These are phyloP conservation scores for Aspergillus pseudoterreus DNA, from an alignment of 2,329 filamentous ascomycete species.

Conservation along the genomic window DNA sequence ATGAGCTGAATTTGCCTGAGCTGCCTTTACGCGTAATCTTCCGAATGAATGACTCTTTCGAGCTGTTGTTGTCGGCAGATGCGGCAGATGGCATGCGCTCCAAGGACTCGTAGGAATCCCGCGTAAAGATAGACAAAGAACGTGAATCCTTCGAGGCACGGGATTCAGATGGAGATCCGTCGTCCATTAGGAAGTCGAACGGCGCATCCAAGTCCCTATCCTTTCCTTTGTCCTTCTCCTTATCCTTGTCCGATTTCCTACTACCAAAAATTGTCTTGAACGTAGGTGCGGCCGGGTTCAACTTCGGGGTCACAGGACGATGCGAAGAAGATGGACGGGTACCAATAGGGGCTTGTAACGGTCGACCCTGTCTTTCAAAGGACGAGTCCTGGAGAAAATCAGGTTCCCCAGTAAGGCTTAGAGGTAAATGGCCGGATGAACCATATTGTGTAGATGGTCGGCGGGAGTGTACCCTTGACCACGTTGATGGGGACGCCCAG, in stretches of 20 bases:
- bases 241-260: constrained; percentile 44
- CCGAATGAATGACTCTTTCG: constrained; percentile 50
- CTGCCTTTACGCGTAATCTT: constrained; percentile 51
- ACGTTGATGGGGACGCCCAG: constrained; percentile 55
- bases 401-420: constrained; percentile 51
- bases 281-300: constrained; percentile 86
- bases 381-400: constrained; percentile 44
- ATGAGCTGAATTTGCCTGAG: constrained; percentile 50
- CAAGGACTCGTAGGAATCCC: constrained; percentile 47
- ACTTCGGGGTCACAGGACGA: constrained; percentile 53
- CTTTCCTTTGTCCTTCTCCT: constrained; percentile 38
- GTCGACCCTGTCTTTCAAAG: constrained; percentile 46
- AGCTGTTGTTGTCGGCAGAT: constrained; percentile 36
- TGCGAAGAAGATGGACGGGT: constrained; percentile 65
- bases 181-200: constrained; percentile 32
- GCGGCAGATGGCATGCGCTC: constrained; percentile 44
- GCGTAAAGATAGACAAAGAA: constrained; percentile 42
- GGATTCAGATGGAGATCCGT: constrained; percentile 42
- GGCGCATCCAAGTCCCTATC: constrained; percentile 28
- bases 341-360: constrained; percentile 68
- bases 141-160: constrained; percentile 44
- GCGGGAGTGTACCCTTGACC: constrained; percentile 74
- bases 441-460: constrained; percentile 76
- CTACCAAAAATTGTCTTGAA: constrained; percentile 71
- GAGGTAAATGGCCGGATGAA: constrained; percentile 61